Conservation (phyloP, 306 rosid species). For the Hylodesmum podocarpum region DNA sequence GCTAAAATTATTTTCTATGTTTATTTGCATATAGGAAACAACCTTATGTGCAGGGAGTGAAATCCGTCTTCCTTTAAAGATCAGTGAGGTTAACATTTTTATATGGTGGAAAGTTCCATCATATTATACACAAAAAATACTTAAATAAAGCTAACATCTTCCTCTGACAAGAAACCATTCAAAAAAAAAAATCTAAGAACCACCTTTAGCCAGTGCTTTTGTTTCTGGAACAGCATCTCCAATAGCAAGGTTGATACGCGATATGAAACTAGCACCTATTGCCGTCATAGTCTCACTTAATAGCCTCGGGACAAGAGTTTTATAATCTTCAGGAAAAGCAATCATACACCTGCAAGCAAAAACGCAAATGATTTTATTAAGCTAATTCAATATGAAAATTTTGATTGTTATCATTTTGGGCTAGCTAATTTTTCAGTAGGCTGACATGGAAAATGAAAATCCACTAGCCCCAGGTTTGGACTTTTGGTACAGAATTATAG, state of each 20-base stretch:
- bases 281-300: constrained; percentile 81
- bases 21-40: constrained; percentile 17
- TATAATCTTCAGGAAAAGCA: constrained; percentile 94
- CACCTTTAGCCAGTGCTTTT: constrained; percentile 91
- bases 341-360: constrained; percentile 73
- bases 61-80: not conserved
- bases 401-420: constrained; percentile 9
- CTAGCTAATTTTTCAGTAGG: constrained; percentile 8
- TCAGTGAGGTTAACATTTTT: not conserved
- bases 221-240: constrained; percentile 95
- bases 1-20: constrained; percentile 9
- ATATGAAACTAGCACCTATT: constrained; percentile 80
- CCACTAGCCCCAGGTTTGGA: constrained; percentile 13
- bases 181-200: constrained; percentile 27
- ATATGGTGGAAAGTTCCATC: not conserved
- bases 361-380: constrained; percentile 20
- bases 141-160: constrained; percentile 2
- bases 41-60: not conserved
- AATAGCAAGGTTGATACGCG: constrained; percentile 77
- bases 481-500: not conserved
- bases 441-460: not conserved
- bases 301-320: constrained; percentile 79
- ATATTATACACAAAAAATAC: not conserved
- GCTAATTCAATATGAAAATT: not conserved
- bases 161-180: not conserved